phyloP scores from a whole-genome alignment of 1,139 yeast species.

The Taiozyma onychis region DNA sequence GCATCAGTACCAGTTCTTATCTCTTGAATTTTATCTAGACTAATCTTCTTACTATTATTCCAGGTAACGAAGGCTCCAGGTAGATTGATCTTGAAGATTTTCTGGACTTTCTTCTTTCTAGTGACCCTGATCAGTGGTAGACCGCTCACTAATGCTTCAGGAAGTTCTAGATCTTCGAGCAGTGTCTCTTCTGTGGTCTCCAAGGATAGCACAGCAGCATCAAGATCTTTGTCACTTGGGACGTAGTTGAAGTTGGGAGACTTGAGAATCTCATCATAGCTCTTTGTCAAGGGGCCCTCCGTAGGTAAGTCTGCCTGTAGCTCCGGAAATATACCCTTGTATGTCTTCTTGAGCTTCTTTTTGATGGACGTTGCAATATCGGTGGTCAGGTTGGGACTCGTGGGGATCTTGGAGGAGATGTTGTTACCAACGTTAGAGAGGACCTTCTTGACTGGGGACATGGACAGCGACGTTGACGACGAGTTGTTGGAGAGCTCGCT shows the following conservation, averaged over 20 bases:
- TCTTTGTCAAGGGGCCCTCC: conserved; percentile 24
- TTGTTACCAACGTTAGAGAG: background rate
- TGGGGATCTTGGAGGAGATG: background rate
- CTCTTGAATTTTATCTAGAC: conserved; percentile 68
- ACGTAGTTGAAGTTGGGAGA: conserved; percentile 6
- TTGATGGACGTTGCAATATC: conserved; percentile 10
- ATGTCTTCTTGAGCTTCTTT: conserved; percentile 12
- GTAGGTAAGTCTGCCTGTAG: conserved; percentile 3
- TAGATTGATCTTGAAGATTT: conserved; percentile 39
- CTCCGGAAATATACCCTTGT: conserved; percentile 7
- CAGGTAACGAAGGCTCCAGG: conserved; percentile 44
- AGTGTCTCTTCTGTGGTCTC: conserved; percentile 9
- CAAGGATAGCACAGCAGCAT: background rate
- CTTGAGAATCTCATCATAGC: conserved; percentile 9
- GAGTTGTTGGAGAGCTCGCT: conserved; percentile 7
- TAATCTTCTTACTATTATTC: conserved; percentile 45
- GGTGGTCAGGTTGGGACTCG: conserved; percentile 1
- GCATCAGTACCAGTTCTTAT: conserved; percentile 69
- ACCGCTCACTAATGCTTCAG: conserved; percentile 31
- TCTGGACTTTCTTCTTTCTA: conserved; percentile 57
- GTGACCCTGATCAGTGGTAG: conserved; percentile 55
- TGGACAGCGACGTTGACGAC: conserved; percentile 3
- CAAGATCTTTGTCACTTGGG: conserved; percentile 1
- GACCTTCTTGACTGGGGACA: conserved; percentile 7
- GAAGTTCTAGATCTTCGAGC: conserved; percentile 24